Evolutionary conservation across 257 asterid species (phyloP).

Genomic region (Forsythia viridissima): DNA sequence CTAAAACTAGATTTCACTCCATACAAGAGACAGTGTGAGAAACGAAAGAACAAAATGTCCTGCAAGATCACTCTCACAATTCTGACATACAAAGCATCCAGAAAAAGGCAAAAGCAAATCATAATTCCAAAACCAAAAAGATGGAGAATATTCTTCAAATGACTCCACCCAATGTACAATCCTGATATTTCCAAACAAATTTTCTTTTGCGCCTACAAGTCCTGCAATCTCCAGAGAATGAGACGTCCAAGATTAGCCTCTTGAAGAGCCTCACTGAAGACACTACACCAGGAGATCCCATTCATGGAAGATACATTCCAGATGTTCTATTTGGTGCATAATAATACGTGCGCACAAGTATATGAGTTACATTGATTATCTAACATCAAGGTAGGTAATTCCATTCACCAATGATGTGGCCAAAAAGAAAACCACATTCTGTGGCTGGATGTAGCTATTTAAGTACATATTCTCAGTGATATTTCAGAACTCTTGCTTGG

Average conservation of each 20-base stretch:
- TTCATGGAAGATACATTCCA: not conserved
- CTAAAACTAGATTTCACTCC: not conserved
- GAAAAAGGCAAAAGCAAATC: not conserved
- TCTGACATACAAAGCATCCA: not conserved
- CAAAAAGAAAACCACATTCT: not conserved
- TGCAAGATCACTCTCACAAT: not conserved
- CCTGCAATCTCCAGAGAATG: not conserved
- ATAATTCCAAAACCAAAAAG: not conserved
- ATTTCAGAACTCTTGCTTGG: no score
- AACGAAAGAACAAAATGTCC: not conserved
- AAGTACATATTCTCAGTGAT: no score
- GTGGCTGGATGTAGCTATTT: not conserved
- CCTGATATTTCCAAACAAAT: not conserved
- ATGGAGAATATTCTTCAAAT: not conserved
- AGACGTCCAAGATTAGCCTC: not conserved
- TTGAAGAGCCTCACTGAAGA: not conserved
- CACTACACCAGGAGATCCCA: not conserved
- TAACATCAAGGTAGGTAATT: not conserved
- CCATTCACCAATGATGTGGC: not conserved
- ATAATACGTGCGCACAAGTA: not conserved
- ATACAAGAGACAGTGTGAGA: not conserved
- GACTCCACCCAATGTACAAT: not conserved
- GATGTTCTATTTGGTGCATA: not conserved
- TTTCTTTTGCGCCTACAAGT: not conserved
- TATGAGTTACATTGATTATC: not conserved